phyloP scores from a whole-genome alignment of 75 land plant species.

The Selaginella moellendorffii region DNA sequence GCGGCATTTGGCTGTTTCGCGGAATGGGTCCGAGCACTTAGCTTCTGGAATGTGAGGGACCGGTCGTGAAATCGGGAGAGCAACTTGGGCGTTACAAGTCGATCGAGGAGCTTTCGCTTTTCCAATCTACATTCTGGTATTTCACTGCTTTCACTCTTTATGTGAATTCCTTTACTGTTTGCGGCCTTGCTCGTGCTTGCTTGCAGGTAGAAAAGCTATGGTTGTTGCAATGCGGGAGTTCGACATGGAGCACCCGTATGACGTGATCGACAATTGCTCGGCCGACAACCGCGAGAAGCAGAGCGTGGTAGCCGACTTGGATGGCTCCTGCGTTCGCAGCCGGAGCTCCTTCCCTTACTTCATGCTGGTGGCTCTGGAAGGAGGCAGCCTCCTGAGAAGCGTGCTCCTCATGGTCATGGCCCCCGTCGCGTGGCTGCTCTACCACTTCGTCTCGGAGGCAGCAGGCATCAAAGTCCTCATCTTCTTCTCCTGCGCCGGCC shows the following conservation, averaged over 20 bases:
- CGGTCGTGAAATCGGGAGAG: too few species aligned
- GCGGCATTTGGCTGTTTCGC: too few species aligned
- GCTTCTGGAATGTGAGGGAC: too few species aligned
- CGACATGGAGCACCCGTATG: not conserved
- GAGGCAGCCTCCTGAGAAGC: slow-evolving; percentile 1
- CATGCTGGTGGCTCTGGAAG: slow-evolving; percentile 4
- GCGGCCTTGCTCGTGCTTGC: too few species aligned
- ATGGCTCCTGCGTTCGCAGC: not conserved
- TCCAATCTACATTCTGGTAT: too few species aligned
- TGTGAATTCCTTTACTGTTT: too few species aligned
- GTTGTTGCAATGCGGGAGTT: too few species aligned
- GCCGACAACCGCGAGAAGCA: slow-evolving; percentile 5
- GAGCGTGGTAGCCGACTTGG: not conserved
- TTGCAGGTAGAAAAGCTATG: too few species aligned
- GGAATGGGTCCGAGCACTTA: too few species aligned
- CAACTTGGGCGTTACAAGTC: too few species aligned
- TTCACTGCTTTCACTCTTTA: too few species aligned
- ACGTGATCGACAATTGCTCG: not conserved
- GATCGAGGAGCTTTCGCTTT: too few species aligned
- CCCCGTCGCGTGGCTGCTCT: slow-evolving; percentile 5
- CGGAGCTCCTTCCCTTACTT: slow-evolving; percentile 2
- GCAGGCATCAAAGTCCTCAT: slow-evolving; percentile 2
- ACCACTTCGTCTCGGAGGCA: slow-evolving; percentile 3
- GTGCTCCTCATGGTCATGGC: not conserved
- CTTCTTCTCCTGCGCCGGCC: slow-evolving; percentile 3